phyloP scores from a whole-genome alignment of 139 green algal species.

The Coelastrella sp. region DNA sequence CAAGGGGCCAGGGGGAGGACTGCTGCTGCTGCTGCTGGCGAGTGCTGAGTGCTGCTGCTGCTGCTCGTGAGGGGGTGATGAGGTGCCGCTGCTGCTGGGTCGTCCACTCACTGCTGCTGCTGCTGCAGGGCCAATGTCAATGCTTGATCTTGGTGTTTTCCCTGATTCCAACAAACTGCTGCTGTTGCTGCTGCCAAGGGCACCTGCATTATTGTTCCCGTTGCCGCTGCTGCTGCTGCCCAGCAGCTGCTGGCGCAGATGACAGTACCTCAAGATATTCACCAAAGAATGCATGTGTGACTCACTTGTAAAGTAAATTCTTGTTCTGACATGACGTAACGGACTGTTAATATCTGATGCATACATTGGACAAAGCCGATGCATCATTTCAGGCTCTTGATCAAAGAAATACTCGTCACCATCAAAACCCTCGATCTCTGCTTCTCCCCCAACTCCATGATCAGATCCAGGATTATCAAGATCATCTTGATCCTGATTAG shows the following conservation, averaged over 20 bases:
- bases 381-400: conserved; percentile 55
- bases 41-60: conserved; percentile 1
- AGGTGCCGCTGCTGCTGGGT: not conserved
- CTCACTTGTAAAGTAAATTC: conserved; percentile 99
- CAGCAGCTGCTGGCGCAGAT: conserved; percentile 41
- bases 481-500: not conserved
- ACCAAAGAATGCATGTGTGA: conserved; percentile 96
- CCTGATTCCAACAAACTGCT: not conserved
- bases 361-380: conserved; percentile 89
- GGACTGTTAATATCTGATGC: conserved; percentile 95
- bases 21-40: not conserved
- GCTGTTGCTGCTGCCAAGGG: conserved; percentile 9
- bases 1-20: not conserved
- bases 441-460: conserved; percentile 27
- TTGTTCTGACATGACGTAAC: conserved; percentile 92
- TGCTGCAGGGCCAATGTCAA: not conserved
- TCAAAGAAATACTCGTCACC: conserved; percentile 41
- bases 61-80: too few relatives aligned
- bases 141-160: not conserved
- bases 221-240: conserved; percentile 24
- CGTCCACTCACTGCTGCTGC: not conserved
- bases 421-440: conserved; percentile 45
- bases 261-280: conserved; percentile 92
- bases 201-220: not conserved
- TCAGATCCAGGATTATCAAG: not conserved